Conservation (phyloP, 495 filamentous ascomycete species). For the Lichenothelia convexa region DNA sequence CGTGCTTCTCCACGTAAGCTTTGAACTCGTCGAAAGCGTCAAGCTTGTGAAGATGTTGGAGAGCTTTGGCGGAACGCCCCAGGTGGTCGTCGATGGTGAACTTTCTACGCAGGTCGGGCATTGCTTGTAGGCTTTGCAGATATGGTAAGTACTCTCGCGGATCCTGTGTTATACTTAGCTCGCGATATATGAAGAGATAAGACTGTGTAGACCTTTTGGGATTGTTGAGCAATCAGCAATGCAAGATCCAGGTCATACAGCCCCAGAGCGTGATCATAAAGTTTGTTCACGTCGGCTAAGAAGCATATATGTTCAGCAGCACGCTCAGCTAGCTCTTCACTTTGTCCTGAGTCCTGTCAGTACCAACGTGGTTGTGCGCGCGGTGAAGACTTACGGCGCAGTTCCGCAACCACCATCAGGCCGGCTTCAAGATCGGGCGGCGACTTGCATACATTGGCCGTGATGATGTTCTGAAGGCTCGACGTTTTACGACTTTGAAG, state of each 20-base stretch:
- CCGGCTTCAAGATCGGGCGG: constrained; percentile 83
- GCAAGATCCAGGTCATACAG: constrained; percentile 83
- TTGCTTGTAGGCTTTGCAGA: constrained; percentile 63
- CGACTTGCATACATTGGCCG: constrained; percentile 79
- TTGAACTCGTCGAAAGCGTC: constrained; percentile 55
- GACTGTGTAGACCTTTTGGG: constrained; percentile 73
- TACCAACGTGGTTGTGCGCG: not conserved
- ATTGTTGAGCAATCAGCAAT: constrained; percentile 81
- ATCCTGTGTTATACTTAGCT: no score
- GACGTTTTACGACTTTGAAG: constrained; percentile 43
- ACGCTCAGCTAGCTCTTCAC: constrained; percentile 52
- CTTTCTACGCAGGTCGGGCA: constrained; percentile 45
- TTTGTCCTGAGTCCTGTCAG: constrained; percentile 29
- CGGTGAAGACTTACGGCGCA: constrained; percentile 33
- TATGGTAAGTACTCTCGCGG: constrained; percentile 93
- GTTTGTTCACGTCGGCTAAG: constrained; percentile 73
- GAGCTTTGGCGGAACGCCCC: constrained; percentile 52
- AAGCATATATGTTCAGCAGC: constrained; percentile 95
- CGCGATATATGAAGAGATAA: not conserved
- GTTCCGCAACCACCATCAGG: constrained; percentile 51
- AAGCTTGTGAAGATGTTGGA: constrained; percentile 51
- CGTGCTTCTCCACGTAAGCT: constrained; percentile 57
- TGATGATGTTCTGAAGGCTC: constrained; percentile 82
- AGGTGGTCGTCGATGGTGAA: constrained; percentile 85
- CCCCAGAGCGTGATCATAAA: constrained; percentile 84